These are phyloP conservation scores for Penicillium frequentans DNA, from an alignment of 2,329 filamentous ascomycete genomes.

Conservation along the genomic window DNA sequence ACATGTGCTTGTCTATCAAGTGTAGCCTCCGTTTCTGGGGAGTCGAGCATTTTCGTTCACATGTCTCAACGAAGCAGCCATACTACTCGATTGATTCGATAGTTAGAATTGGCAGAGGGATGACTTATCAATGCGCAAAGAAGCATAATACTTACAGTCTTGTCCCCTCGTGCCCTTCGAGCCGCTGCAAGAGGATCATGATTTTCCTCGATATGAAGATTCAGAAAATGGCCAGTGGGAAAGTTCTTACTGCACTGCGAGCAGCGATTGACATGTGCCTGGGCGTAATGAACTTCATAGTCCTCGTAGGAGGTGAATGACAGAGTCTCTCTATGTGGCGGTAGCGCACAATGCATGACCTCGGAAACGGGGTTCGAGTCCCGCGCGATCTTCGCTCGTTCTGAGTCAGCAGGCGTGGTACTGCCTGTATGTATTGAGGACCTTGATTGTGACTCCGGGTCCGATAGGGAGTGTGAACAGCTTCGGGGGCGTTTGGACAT, in stretches of 20 bases:
- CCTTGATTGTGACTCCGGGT: slow-evolving; percentile 23
- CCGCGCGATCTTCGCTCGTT: slow-evolving; percentile 57
- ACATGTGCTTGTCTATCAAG: slow-evolving; percentile 91
- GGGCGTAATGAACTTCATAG: slow-evolving; percentile 83
- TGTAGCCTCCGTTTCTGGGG: slow-evolving; percentile 83
- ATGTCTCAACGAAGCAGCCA: slow-evolving; percentile 85
- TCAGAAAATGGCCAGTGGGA: slow-evolving; percentile 76
- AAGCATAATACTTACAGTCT: slow-evolving; percentile 62
- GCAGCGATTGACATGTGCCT: slow-evolving; percentile 81
- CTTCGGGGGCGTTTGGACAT: slow-evolving; percentile 64
- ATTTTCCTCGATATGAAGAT: slow-evolving; percentile 84
- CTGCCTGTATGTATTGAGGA: slow-evolving; percentile 26
- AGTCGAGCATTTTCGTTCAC: slow-evolving; percentile 79
- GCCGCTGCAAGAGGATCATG: slow-evolving; percentile 79
- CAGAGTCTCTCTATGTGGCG: slow-evolving; percentile 71
- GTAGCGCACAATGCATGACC: slow-evolving; percentile 77
- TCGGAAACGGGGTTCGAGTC: slow-evolving; percentile 46
- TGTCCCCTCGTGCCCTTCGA: slow-evolving; percentile 75
- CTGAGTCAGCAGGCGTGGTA: slow-evolving; percentile 16
- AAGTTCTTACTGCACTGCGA: slow-evolving; percentile 83
- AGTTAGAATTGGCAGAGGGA: not conserved
- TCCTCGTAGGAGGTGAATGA: slow-evolving; percentile 73
- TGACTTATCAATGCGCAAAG: not conserved
- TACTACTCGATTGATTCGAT: slow-evolving; percentile 53
- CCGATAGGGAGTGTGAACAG: slow-evolving; percentile 48